phyloP scores from a whole-genome alignment of 768 basidiomycete species.

The Suillus subluteus region DNA sequence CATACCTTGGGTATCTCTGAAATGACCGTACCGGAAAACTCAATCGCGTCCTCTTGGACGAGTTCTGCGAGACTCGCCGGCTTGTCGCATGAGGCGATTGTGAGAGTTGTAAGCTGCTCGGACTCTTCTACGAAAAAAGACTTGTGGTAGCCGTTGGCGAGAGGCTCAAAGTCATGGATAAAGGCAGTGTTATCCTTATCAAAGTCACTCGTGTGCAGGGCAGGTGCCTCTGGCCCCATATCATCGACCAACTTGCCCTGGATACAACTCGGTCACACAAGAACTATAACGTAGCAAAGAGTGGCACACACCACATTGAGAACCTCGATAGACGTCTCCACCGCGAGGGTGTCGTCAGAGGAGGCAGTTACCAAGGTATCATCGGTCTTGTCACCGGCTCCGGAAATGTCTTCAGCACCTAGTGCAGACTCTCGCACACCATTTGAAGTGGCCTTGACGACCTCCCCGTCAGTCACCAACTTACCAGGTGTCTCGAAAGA shows the following conservation, averaged over 20 bases:
- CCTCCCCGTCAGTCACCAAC: not conserved
- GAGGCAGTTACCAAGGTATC: constrained; percentile 1
- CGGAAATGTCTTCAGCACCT: not conserved
- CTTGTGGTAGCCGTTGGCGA: not conserved
- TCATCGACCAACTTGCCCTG: constrained; percentile 8
- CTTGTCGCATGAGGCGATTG: not conserved
- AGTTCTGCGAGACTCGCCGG: not conserved
- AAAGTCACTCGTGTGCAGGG: not conserved
- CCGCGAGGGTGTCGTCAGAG: not conserved
- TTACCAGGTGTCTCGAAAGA: not conserved
- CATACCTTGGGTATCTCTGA: constrained; percentile 7
- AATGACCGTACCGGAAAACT: too few relatives aligned
- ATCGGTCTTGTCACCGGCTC: not conserved
- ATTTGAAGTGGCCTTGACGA: not conserved
- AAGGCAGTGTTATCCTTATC: constrained; percentile 8
- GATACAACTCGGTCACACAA: constrained; percentile 1
- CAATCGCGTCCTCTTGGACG: constrained; percentile 10
- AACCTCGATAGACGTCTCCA: not conserved
- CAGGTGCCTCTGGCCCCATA: not conserved
- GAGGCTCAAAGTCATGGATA: not conserved
- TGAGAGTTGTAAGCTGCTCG: not conserved
- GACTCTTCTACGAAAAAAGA: not conserved
- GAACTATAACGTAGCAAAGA: not conserved
- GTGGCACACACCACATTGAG: constrained; percentile 4
- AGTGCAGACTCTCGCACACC: not conserved